These are phyloP conservation scores for Cadophora sp. DNA, from an alignment of 2,329 filamentous ascomycete species.

Conservation along the genomic window DNA sequence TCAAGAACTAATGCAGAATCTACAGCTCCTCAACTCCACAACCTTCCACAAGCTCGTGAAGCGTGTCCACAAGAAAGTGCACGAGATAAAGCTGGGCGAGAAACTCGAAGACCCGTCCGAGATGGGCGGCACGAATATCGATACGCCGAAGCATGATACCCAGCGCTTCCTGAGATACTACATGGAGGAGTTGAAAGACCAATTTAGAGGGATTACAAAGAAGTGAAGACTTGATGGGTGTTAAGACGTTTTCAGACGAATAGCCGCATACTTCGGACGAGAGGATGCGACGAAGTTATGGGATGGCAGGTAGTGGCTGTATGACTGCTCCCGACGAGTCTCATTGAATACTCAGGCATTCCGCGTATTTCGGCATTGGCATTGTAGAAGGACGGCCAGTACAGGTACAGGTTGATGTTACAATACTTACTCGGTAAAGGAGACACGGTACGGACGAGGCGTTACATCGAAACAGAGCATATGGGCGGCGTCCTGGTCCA, in stretches of 20 bases:
- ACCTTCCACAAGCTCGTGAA: slow-evolving; percentile 60
- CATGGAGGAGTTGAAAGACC: slow-evolving; percentile 57
- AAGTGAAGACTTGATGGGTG: slow-evolving; percentile 27
- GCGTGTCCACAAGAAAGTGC: slow-evolving; percentile 50
- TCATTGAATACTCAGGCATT: too few relatives aligned
- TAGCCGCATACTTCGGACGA: neutral
- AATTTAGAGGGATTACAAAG: slow-evolving; percentile 46
- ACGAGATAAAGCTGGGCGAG: slow-evolving; percentile 51
- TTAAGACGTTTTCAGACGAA: neutral
- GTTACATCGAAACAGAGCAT: neutral
- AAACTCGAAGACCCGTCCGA: slow-evolving; percentile 50
- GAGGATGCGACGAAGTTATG: neutral
- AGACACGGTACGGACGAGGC: neutral
- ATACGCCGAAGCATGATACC: slow-evolving; percentile 36
- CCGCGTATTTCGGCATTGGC: neutral
- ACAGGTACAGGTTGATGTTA: neutral
- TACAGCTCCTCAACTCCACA: slow-evolving; percentile 58
- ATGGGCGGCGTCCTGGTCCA: neutral
- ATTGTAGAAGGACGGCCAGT: neutral
- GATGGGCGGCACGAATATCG: slow-evolving; percentile 55
- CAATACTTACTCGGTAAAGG: neutral
- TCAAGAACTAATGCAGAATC: neutral
- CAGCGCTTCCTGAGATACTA: slow-evolving; percentile 55
- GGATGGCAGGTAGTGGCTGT: neutral
- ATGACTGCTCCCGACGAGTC: neutral